These are phyloP conservation scores for Neofusicoccum ribis DNA, from an alignment of 2,329 filamentous ascomycete species.

Conservation along the genomic window DNA sequence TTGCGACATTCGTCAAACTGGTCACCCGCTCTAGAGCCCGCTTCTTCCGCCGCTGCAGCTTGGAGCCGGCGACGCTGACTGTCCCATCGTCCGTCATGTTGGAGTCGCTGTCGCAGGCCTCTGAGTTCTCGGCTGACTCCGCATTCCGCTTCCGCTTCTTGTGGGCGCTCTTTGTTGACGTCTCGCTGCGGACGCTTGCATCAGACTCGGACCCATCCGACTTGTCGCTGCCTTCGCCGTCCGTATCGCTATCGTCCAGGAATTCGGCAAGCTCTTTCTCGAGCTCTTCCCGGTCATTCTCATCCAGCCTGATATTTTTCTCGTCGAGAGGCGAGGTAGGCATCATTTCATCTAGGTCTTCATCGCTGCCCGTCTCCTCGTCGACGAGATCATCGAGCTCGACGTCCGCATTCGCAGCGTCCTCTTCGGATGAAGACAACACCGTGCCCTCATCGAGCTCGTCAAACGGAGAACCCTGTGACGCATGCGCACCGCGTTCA, in stretches of 20 bases:
- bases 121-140: slow-evolving; percentile 34
- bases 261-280: slow-evolving; percentile 76
- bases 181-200: slow-evolving; percentile 31
- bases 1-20: slow-evolving; percentile 47
- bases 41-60: slow-evolving; percentile 50
- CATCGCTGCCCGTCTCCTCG: slow-evolving; percentile 35
- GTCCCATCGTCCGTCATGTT: slow-evolving; percentile 24
- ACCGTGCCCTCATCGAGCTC: slow-evolving; percentile 34
- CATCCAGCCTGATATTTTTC: slow-evolving; percentile 37
- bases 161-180: slow-evolving; percentile 35
- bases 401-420: slow-evolving; percentile 39
- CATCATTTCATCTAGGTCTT: slow-evolving; percentile 26
- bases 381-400: slow-evolving; percentile 24
- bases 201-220: slow-evolving; percentile 34
- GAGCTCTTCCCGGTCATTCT: slow-evolving; percentile 31
- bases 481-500: slow-evolving; percentile 43
- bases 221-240: slow-evolving; percentile 37
- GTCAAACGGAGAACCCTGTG: slow-evolving; percentile 35
- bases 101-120: slow-evolving; percentile 44
- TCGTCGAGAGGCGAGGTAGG: slow-evolving; percentile 12
- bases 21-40: slow-evolving; percentile 49
- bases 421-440: slow-evolving; percentile 47
- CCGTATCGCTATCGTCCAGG: slow-evolving; percentile 52
- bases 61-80: slow-evolving; percentile 35
- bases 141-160: slow-evolving; percentile 40